Percentiles rank a stretch among this genome's conserved stretches.
Conservation (phyloP, 2,329 filamentous ascomycete genomes). For the Verticillium isaacii region DNA sequence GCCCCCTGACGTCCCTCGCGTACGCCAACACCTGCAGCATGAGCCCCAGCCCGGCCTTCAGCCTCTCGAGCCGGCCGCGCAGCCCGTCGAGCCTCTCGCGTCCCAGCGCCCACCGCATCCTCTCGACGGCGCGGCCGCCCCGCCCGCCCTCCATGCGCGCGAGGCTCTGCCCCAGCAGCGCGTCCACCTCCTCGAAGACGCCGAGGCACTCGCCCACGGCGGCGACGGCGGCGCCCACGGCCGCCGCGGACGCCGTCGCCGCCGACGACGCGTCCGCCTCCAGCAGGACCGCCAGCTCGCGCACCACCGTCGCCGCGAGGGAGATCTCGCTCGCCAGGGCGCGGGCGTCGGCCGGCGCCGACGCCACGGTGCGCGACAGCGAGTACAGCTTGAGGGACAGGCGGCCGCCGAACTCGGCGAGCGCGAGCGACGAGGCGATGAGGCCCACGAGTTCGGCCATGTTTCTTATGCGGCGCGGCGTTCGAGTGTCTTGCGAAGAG, state of each 20-base stretch:
- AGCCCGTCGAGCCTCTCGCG: neutral
- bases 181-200: neutral
- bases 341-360: neutral
- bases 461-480: neutral
- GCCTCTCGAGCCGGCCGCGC: neutral
- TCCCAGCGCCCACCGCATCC: neutral
- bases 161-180: neutral
- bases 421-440: neutral
- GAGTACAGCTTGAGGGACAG: neutral
- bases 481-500: neutral
- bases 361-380: neutral
- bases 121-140: neutral
- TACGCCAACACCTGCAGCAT: neutral
- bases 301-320: neutral
- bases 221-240: neutral
- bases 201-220: neutral
- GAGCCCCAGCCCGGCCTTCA: neutral
- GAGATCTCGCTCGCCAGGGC: neutral
- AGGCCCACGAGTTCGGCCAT: neutral
- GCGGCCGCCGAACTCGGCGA: neutral
- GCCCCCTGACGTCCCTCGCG: neutral
- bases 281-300: neutral
- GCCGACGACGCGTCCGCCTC: neutral
- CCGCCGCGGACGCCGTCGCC: neutral
- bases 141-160: neutral